Evolutionary conservation across 345 rosid genomes (phyloP).

Genomic region (Carallia pectinifolia): DNA sequence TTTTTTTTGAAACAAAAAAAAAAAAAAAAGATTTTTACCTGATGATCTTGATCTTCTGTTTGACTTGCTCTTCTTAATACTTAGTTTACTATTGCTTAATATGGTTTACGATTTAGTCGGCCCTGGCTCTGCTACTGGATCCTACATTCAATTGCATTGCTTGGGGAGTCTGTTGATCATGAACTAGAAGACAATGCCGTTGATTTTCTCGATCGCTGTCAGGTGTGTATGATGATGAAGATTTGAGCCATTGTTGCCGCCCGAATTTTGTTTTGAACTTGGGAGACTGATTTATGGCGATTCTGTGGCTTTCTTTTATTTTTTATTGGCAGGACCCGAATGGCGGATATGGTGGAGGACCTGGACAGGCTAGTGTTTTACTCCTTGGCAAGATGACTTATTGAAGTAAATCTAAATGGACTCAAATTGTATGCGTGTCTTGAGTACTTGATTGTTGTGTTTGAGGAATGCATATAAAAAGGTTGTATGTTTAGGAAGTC

Average conservation of each 20-base stretch:
- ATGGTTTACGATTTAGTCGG: slow-evolving; percentile 43
- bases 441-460: no score
- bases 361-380: slow-evolving; percentile 82
- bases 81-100: no score
- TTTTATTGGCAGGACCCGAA: slow-evolving; percentile 54
- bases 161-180: slow-evolving; percentile 63
- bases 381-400: slow-evolving; percentile 3
- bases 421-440: no score
- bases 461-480: background rate
- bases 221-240: slow-evolving; percentile 39
- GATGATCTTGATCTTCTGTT: no score
- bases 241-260: background rate
- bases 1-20: background rate
- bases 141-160: slow-evolving; percentile 78
- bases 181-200: slow-evolving; percentile 51
- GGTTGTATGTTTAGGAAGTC: background rate
- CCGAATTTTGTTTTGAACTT: background rate
- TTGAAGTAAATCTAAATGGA: no score
- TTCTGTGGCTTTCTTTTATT: background rate
- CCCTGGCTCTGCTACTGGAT: slow-evolving; percentile 99
- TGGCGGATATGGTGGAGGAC: slow-evolving; percentile 98
- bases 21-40: no score
- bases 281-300: background rate
- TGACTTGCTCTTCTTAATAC: no score
- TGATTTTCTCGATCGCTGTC: slow-evolving; percentile 75